Evolutionary conservation across 495 filamentous ascomycete genomes (phyloP).

Genomic region (Acidomyces sp.): DNA sequence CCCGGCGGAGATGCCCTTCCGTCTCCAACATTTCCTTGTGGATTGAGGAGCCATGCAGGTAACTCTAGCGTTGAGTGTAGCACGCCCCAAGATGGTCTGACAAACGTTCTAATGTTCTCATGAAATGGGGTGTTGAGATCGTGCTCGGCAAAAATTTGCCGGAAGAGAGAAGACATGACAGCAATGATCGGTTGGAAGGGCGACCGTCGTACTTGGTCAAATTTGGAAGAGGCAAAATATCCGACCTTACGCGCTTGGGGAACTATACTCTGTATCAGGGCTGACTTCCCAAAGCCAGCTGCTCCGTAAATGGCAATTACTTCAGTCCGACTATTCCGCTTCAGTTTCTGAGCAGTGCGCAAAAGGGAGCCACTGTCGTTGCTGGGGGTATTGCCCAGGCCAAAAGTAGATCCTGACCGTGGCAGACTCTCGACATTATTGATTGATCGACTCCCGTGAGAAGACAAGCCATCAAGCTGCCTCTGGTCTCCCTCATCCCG

Average conservation of each 20-base stretch:
- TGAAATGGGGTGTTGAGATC: slow-evolving; percentile 78
- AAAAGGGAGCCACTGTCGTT: slow-evolving; percentile 21
- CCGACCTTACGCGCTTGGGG: slow-evolving; percentile 57
- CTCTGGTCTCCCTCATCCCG: slow-evolving; percentile 13
- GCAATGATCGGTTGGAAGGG: slow-evolving; percentile 77
- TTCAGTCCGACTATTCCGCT: slow-evolving; percentile 57
- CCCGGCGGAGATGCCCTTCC: background rate
- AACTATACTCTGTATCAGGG: slow-evolving; percentile 65
- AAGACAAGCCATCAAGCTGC: slow-evolving; percentile 22
- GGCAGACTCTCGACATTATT: slow-evolving; percentile 4
- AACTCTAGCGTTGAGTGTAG: slow-evolving; percentile 66
- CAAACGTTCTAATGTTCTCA: slow-evolving; percentile 53
- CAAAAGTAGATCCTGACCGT: slow-evolving; percentile 4
- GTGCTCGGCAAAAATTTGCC: slow-evolving; percentile 82
- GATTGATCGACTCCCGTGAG: slow-evolving; percentile 15
- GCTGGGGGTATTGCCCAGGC: background rate
- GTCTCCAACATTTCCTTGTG: slow-evolving; percentile 19
- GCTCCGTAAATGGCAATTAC: slow-evolving; percentile 64
- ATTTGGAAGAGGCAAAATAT: slow-evolving; percentile 74
- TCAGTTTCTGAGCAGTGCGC: slow-evolving; percentile 42
- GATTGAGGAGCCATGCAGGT: slow-evolving; percentile 55
- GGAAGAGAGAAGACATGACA: slow-evolving; percentile 66
- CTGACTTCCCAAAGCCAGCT: slow-evolving; percentile 73
- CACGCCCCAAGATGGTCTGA: slow-evolving; percentile 64
- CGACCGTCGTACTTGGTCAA: slow-evolving; percentile 65